Evolutionary conservation across 139 green algal genomes (phyloP), one percentile per base, ranked within the genome.

Genomic region (Tetradesmus obliquus): DNA sequence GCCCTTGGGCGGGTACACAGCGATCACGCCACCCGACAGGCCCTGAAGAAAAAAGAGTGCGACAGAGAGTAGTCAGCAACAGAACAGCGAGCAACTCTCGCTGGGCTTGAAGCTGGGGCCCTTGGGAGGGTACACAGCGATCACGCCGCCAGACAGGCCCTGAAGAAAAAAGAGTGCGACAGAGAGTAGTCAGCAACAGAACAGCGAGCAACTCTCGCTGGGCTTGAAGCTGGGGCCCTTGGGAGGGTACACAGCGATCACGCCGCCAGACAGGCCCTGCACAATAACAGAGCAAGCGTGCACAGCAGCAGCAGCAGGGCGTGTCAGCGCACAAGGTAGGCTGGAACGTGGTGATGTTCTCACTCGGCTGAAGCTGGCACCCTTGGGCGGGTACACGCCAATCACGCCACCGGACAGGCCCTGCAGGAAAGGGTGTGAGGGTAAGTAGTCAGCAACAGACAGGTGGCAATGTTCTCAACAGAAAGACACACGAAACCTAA

Each of bases 291-390:
- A n/a, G n/a, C n/a, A n/a, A n/a, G n/a, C n/a, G n/a, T n/a, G n/a
- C n/a, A n/a, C 62, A 17, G 62, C 62, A 72, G 7, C 6, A 19
- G 62, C 2, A 12, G 66, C 10, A 74, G n/a, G 3, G n/a, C n/a
- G n/a, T n/a, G n/a, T n/a, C n/a, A n/a, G n/a, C n/a, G n/a, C n/a
- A n/a, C n/a, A n/a, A n/a, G n/a, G n/a, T n/a, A n/a, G n/a, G n/a
- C n/a, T n/a, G n/a, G n/a, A n/a, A n/a, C n/a, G n/a, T 95, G 66
- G 99, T 97, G 92, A 99, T 97, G 92, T 99, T 98, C 55, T 98
- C 95, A 84, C 96, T 93, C 0, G 97, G 87, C 57, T 95, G 88
- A 99, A 99, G 22, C 87, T 95, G 58, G 90, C 92, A 20, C 45
- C 80, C 79, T 94, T 62, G 45, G 93, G 95, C 13, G 97, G 97